Base-by-base conservation (phyloP, 73 alveolate species). In the Breviolum minutum region DNA sequence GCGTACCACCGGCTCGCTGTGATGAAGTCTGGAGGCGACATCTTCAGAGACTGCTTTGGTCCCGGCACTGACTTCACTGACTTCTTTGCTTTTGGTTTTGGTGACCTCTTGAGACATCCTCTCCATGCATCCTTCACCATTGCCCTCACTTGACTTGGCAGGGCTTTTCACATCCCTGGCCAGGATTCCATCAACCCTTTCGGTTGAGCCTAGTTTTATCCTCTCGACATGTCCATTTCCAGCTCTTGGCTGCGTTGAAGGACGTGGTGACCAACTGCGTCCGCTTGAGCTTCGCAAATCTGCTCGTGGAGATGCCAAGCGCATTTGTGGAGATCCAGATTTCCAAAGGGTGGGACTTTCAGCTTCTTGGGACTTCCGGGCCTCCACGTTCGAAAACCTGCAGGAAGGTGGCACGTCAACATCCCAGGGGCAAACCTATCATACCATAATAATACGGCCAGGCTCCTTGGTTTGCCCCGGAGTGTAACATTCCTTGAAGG, bases 1-100 rank as follows among this genome's bases (percentile, higher is more conserved):
- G 60, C 94, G 79, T 30, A 86, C 94, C 79, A 86, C 94, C 30
- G 94, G 94, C 80, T 86, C 94, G 70, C 80, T 27, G 63, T 86
- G 94, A 26, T 63, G 79, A 63, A 86, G 94, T 27, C 94, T 86
- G 64, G 94, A 86, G 64, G 94, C 79, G 19, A 86, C 79, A 19
- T 83, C 92, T 16, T 54, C 90, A 81, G 90, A 81, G 90, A 61
- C 74, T 22, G 61, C 92, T 5, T 60, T 60, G 92, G 73, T 11
- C 89, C 89, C 63, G 13, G 10, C 61, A n/a, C 89, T 12, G 29
- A 12, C 89, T 17, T 32, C 8, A 29, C 63, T 76, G 63, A 8
- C 77, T 1, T 22, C 24, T 68, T 6, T 22, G 77, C 4, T 22
- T 14, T 14, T 22, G 2, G n/a, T 68, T 68, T 22, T 22, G 17